Evolutionary conservation across 2,329 filamentous ascomycete genomes (phyloP), one percentile per base, ranked within the genome.

Genomic region (Akanthomyces lecanii): DNA sequence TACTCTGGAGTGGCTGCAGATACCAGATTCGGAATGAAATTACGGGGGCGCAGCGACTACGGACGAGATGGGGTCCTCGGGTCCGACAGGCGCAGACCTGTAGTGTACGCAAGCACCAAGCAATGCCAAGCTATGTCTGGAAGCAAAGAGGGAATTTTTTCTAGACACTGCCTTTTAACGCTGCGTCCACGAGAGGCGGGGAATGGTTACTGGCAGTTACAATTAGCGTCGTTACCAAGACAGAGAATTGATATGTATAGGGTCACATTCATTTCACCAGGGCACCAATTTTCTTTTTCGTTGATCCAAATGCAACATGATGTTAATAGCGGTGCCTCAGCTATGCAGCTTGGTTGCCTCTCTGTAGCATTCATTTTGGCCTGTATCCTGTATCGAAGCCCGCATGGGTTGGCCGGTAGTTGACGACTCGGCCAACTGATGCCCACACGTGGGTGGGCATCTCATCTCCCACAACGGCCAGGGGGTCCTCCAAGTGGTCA

Each of bases 361-460:
- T 23, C 7, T 10, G 51, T 48, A 33, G 21, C 51, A 54, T 40
- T 36, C 6, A 4, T 5, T 36, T 1, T 11, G 33, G 4, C 33
- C 33, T 36, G 33, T 11, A 36, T 36, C 33, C 33, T 36, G 33
- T 36, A 36, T 36, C 33, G 2, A 36, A 36, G 30, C 8, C 10
- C 33, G 21, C 33, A 5, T 21, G 16, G 33, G n/a, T 8, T 51
- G 33, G 23, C 16, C n/a, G 54, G 54, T 12, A 57, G 40, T 58
- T 48, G 55, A 36, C 25, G 55, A 48, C 18, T 40, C 11, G 28
- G n/a, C 55, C 23, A 50, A 38, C 45, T 45, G 33, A 21, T 38
- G 45, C 21, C 18, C 21, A 51, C 56, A 59, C 56, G 56, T 59
- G 56, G 56, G 56, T 50, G 45, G 44, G 45, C 56, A 59, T 59